Percentiles rank a stretch among this genome's conserved stretches.
Evolutionary conservation across 2,329 filamentous ascomycete species (phyloP).

Genomic region (Fusarium zealandicum): DNA sequence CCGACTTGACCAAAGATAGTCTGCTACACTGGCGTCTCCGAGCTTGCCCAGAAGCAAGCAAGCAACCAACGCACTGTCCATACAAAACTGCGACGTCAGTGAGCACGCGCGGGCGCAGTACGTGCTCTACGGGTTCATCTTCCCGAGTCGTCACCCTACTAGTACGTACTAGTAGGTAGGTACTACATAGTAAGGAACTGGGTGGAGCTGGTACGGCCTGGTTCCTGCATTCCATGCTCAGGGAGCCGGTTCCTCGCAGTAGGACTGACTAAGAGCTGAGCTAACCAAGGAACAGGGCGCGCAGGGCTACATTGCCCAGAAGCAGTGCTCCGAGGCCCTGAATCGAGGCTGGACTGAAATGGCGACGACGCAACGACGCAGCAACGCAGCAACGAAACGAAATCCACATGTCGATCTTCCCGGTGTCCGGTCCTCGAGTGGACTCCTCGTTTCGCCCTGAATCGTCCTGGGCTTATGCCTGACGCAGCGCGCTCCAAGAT

Average conservation of each 20-base stretch:
- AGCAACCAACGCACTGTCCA: neutral
- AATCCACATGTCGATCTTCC: slow-evolving; percentile 31
- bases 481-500: slow-evolving; percentile 9
- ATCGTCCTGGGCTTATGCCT: slow-evolving; percentile 8
- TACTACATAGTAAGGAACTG: slow-evolving; percentile 3
- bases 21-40: neutral
- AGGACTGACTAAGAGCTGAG: slow-evolving; percentile 26
- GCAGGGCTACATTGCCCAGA: neutral
- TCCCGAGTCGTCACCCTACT: slow-evolving; percentile 24
- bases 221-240: slow-evolving; percentile 43
- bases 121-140: slow-evolving; percentile 28
- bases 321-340: slow-evolving; percentile 24
- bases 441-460: slow-evolving; percentile 17
- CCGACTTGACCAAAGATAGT: slow-evolving; percentile 7
- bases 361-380: neutral
- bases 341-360: slow-evolving; percentile 15
- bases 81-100: slow-evolving; percentile 29
- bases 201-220: slow-evolving; percentile 35
- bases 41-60: too few relatives aligned
- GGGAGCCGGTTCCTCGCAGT: slow-evolving; percentile 27
- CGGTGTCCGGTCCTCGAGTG: slow-evolving; percentile 20
- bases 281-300: slow-evolving; percentile 23
- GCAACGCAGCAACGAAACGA: slow-evolving; percentile 21
- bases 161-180: too few relatives aligned
- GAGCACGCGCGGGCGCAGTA: slow-evolving; percentile 16